A percentile compares a stretch with the other conserved stretches of the same genome.
Conservation (phyloP, 495 filamentous ascomycete species). For the Tetracladium setigerum region DNA sequence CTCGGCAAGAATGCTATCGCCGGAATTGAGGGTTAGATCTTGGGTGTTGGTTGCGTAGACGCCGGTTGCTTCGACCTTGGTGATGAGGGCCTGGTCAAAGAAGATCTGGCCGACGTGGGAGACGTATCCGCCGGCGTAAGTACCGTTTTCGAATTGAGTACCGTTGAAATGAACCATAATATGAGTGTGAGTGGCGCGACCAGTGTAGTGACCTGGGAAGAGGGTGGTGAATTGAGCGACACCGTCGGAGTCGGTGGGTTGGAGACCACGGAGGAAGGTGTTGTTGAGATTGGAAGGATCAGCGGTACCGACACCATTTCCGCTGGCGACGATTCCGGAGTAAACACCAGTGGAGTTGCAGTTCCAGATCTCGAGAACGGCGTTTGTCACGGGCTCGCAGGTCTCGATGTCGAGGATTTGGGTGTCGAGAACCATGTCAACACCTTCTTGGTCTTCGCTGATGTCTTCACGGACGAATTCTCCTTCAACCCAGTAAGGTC, state of each 20-base stretch:
- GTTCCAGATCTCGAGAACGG: slow-evolving; percentile 46
- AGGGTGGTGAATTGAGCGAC: slow-evolving; percentile 45
- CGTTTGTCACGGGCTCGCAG: slow-evolving; percentile 39
- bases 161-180: slow-evolving; percentile 43
- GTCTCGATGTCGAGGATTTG: slow-evolving; percentile 46
- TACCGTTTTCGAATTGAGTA: slow-evolving; percentile 36
- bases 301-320: slow-evolving; percentile 27
- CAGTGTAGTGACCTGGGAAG: slow-evolving; percentile 51
- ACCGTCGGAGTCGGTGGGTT: slow-evolving; percentile 41
- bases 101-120: slow-evolving; percentile 54
- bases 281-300: slow-evolving; percentile 37
- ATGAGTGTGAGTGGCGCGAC: slow-evolving; percentile 46
- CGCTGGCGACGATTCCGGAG: slow-evolving; percentile 25
- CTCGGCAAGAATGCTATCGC: slow-evolving; percentile 40
- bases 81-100: slow-evolving; percentile 48
- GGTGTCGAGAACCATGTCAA: slow-evolving; percentile 43
- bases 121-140: slow-evolving; percentile 36
- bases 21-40: slow-evolving; percentile 37
- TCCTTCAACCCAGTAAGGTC: slow-evolving; percentile 48
- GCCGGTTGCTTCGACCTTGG: slow-evolving; percentile 31
- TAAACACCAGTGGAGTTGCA: slow-evolving; percentile 50
- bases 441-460: slow-evolving; percentile 35
- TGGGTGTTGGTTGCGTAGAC: slow-evolving; percentile 49
- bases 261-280: slow-evolving; percentile 43
- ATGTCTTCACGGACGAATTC: slow-evolving; percentile 46